Evolutionary conservation across 1,139 yeast genomes (phyloP).

Genomic region (Kodamaea fungicola): DNA sequence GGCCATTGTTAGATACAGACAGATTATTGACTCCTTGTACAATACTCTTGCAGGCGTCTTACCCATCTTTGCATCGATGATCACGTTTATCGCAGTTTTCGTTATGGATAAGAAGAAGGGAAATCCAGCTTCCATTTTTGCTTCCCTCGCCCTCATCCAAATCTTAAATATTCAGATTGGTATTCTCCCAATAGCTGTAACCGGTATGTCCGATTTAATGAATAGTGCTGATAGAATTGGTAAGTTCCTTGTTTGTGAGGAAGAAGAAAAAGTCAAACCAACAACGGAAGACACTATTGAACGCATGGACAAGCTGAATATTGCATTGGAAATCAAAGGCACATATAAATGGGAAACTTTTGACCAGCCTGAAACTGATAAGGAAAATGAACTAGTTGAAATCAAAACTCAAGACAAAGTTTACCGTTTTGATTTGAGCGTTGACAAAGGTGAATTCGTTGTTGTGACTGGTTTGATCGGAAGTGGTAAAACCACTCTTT

Average conservation of each 20-base stretch:
- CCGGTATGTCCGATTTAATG: slow-evolving; percentile 64
- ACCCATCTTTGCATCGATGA: slow-evolving; percentile 67
- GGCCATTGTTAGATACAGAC: slow-evolving; percentile 45
- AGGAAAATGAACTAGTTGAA: slow-evolving; percentile 2
- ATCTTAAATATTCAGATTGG: slow-evolving; percentile 49
- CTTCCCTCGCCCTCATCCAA: slow-evolving; percentile 74
- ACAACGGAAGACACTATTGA: not conserved
- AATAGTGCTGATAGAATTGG: slow-evolving; percentile 63
- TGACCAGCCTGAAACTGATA: slow-evolving; percentile 8
- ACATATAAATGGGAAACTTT: slow-evolving; percentile 64
- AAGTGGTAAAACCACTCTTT: slow-evolving; percentile 45
- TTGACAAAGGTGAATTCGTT: slow-evolving; percentile 41
- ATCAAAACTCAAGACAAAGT: slow-evolving; percentile 6
- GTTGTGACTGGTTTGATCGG: slow-evolving; percentile 50
- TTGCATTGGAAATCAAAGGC: slow-evolving; percentile 52
- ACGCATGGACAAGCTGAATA: slow-evolving; percentile 19
- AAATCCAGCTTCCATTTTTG: slow-evolving; percentile 67
- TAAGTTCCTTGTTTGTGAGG: slow-evolving; percentile 32
- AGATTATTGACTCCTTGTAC: slow-evolving; percentile 53
- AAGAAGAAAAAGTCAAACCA: slow-evolving; percentile 10
- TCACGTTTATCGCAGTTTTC: slow-evolving; percentile 68
- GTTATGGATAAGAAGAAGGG: slow-evolving; percentile 38
- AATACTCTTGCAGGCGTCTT: slow-evolving; percentile 56
- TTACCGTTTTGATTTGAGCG: slow-evolving; percentile 27
- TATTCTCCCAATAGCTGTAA: slow-evolving; percentile 67